These are phyloP conservation scores for Atalantia buxifolia DNA, from an alignment of 345 rosid species.

Conservation along the genomic window DNA sequence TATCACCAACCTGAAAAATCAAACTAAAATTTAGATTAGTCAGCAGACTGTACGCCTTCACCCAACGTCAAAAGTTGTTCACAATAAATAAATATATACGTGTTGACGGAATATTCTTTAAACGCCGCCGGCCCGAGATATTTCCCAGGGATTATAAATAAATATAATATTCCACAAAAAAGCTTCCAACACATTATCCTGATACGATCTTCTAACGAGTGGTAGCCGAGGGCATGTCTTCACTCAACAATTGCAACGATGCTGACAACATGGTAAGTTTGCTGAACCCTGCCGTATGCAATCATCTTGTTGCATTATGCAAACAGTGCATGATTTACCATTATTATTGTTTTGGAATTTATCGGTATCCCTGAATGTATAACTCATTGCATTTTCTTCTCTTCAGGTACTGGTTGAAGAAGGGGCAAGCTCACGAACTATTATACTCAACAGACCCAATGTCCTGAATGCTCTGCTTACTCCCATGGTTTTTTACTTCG, in stretches of 20 bases:
- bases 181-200: background rate
- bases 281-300: background rate
- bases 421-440: conserved; percentile 16
- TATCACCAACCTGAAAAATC: too few species aligned
- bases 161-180: background rate
- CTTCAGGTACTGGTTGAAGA: conserved; percentile 20
- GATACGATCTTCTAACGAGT: background rate
- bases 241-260: background rate
- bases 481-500: conserved; percentile 9
- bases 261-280: conserved; percentile 6
- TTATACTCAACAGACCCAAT: conserved; percentile 21
- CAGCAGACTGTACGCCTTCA: too few species aligned
- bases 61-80: background rate
- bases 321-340: background rate
- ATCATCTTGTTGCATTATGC: background rate
- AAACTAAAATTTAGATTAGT: too few species aligned
- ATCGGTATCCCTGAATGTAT: background rate
- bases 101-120: background rate
- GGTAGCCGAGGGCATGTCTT: conserved; percentile 6
- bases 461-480: conserved; percentile 21
- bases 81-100: background rate
- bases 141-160: background rate
- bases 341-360: background rate
- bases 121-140: background rate
- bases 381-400: background rate